A percentile compares a stretch with the other conserved stretches of the same genome.
phyloP scores from a whole-genome alignment of 1,284 basidiomycete genomes.

The Sanghuangporus baumii region DNA sequence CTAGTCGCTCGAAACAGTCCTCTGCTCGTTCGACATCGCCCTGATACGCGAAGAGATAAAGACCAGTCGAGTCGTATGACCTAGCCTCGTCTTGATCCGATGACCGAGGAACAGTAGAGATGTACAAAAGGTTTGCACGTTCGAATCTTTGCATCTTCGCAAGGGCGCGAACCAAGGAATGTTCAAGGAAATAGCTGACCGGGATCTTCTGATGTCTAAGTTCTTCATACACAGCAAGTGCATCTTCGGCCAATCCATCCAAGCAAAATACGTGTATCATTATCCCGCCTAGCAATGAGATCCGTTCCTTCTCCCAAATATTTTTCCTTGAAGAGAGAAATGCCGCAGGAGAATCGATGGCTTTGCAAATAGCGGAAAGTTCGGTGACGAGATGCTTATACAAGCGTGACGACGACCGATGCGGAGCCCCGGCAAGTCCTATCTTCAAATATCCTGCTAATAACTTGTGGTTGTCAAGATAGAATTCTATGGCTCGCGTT shows the following conservation, averaged over 20 bases:
- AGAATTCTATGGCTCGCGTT: slow-evolving; percentile 9
- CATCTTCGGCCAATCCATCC: slow-evolving; percentile 20
- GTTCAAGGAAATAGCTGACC: slow-evolving; percentile 27
- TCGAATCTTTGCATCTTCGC: slow-evolving; percentile 35
- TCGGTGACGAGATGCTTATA: not conserved
- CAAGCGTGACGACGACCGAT: not conserved
- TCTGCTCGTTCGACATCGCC: slow-evolving; percentile 43
- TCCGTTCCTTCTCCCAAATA: not conserved
- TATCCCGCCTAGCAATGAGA: not conserved
- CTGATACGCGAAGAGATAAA: slow-evolving; percentile 46
- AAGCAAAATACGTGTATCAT: slow-evolving; percentile 3
- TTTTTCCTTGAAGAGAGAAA: not conserved
- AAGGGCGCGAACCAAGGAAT: slow-evolving; percentile 40
- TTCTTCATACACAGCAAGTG: slow-evolving; percentile 38
- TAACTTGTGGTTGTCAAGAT: not conserved
- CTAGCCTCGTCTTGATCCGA: slow-evolving; percentile 20
- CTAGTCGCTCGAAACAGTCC: slow-evolving; percentile 36
- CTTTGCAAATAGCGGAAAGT: not conserved
- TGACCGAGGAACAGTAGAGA: slow-evolving; percentile 18
- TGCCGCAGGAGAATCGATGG: slow-evolving; percentile 1
- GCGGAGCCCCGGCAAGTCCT: not conserved
- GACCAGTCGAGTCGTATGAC: slow-evolving; percentile 38
- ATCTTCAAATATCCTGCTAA: not conserved
- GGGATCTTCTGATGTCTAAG: slow-evolving; percentile 34
- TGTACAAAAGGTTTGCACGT: slow-evolving; percentile 40